phyloP scores from a whole-genome alignment of 306 rosid genomes.

The Prunus mongolica region DNA sequence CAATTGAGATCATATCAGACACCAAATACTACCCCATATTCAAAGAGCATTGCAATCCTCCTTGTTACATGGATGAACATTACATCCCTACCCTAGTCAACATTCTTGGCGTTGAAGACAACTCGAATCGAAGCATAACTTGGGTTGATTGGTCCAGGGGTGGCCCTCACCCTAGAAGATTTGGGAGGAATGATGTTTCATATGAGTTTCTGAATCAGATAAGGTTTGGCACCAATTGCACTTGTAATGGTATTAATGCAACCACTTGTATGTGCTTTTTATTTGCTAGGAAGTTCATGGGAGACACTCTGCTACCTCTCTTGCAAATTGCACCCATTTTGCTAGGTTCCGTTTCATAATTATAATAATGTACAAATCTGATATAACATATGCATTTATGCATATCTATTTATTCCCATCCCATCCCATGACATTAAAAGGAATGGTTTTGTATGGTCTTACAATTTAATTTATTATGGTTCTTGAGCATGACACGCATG shows the following conservation, averaged over 20 bases:
- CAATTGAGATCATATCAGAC: conserved; percentile 38
- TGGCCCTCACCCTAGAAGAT: conserved; percentile 52
- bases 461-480: no score
- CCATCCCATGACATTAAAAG: no score
- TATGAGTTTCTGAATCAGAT: conserved; percentile 29
- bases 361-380: not conserved
- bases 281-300: conserved; percentile 31
- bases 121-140: conserved; percentile 41
- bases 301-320: conserved; percentile 5
- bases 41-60: conserved; percentile 33
- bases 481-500: no score
- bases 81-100: conserved; percentile 44
- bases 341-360: conserved; percentile 1
- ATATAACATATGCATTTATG: not conserved
- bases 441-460: no score
- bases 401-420: not conserved
- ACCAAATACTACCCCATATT: conserved; percentile 37
- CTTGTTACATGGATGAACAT: conserved; percentile 62
- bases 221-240: conserved; percentile 36
- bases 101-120: conserved; percentile 26
- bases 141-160: conserved; percentile 64
- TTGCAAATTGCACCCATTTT: conserved; percentile 25
- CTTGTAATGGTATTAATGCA: conserved; percentile 1
- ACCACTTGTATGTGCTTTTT: conserved; percentile 28
- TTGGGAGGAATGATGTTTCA: conserved; percentile 31